These are phyloP conservation scores for Eucalyptus curtisii DNA, from an alignment of 345 rosid species.

Conservation along the genomic window DNA sequence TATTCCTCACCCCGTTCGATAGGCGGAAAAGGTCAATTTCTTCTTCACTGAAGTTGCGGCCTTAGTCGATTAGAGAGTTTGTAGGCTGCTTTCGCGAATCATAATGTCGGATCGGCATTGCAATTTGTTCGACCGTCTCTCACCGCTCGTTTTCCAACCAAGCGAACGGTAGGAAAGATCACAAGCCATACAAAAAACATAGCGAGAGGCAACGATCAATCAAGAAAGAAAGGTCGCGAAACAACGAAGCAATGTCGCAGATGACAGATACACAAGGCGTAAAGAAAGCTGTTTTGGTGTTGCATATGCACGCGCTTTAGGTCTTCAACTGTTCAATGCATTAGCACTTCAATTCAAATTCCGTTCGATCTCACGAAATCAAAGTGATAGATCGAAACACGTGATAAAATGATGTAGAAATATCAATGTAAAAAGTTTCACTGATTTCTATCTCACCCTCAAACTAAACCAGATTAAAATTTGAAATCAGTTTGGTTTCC, in stretches of 20 bases:
- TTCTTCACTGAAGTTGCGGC: neutral
- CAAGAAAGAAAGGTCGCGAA: neutral
- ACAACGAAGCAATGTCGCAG: neutral
- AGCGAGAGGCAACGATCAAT: neutral
- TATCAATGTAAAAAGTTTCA: neutral
- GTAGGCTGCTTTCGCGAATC: neutral
- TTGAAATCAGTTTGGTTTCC: neutral
- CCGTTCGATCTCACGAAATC: neutral
- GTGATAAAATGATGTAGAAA: neutral
- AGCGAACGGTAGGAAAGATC: neutral
- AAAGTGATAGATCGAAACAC: neutral
- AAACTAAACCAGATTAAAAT: neutral
- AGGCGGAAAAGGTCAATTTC: neutral
- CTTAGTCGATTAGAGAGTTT: neutral
- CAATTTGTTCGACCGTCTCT: neutral
- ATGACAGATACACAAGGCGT: neutral
- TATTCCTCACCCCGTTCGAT: neutral
- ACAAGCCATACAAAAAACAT: neutral
- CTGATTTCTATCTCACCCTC: neutral
- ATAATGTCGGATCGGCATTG: neutral
- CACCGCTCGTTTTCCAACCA: neutral
- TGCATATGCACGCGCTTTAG: neutral
- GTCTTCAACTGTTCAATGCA: neutral
- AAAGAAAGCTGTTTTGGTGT: neutral
- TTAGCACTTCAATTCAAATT: neutral